These are phyloP conservation scores for Urochloa ruziziensis DNA, from an alignment of 176 grass and related monocot species.

Conservation along the genomic window DNA sequence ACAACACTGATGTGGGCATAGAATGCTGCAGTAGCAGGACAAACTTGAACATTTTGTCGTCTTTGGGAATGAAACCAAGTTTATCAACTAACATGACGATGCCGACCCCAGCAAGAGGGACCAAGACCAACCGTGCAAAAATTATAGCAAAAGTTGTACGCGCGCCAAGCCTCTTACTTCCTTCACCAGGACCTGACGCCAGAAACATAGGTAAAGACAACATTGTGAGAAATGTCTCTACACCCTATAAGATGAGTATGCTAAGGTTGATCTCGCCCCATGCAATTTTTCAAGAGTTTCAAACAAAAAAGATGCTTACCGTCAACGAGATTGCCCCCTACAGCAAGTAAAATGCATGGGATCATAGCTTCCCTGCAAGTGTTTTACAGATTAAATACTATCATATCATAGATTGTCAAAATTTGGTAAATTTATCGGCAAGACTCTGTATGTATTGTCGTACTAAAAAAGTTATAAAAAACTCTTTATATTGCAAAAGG, in stretches of 20 bases:
- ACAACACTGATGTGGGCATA: conserved; percentile 98
- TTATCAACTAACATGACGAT: conserved; percentile 77
- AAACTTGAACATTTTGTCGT: conserved; percentile 99
- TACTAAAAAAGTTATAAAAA: no score
- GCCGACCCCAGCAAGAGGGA: conserved; percentile 83
- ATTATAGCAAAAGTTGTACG: conserved; percentile 87
- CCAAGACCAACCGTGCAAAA: conserved; percentile 75
- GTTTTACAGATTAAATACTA: background rate
- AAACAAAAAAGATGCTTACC: conserved; percentile 54
- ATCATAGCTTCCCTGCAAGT: conserved; percentile 92
- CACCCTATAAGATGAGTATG: background rate
- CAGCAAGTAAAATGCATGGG: conserved; percentile 98
- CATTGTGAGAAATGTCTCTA: conserved; percentile 2
- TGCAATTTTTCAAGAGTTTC: background rate
- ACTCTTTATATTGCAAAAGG: background rate
- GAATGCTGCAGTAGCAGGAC: conserved; percentile 89
- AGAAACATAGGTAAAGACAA: conserved; percentile 23
- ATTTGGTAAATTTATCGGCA: background rate
- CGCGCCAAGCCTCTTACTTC: conserved; percentile 87
- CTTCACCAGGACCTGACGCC: conserved; percentile 85
- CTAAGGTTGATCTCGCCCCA: background rate
- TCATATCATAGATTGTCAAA: background rate
- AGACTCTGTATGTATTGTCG: no score
- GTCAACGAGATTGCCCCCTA: conserved; percentile 98
- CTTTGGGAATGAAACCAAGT: conserved; percentile 82